Percentiles rank a stretch among this genome's conserved stretches.
phyloP scores from a whole-genome alignment of 2,329 filamentous ascomycete genomes.

The Penicillium vulpinum region DNA sequence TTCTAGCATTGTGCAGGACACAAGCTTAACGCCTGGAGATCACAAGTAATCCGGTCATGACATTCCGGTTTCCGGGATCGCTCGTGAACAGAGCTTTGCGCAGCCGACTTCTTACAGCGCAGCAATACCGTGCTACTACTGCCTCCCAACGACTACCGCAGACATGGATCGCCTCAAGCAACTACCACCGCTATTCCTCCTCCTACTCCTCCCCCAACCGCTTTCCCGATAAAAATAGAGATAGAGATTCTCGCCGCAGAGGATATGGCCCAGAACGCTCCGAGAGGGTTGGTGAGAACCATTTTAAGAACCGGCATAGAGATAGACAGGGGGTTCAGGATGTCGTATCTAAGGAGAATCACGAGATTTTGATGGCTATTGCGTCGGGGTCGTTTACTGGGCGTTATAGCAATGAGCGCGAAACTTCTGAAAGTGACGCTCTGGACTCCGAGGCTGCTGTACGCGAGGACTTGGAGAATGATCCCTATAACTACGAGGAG shows the following conservation, averaged over 20 bases:
- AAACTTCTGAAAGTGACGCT: conserved; percentile 2
- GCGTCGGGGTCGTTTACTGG: not conserved
- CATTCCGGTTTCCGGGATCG: conserved; percentile 16
- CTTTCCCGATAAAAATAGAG: not conserved
- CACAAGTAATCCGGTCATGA: conserved; percentile 14
- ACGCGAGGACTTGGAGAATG: not conserved
- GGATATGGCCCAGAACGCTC: not conserved
- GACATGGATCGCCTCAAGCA: not conserved
- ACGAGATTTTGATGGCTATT: conserved; percentile 9
- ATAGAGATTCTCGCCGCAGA: not conserved
- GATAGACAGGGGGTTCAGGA: not conserved
- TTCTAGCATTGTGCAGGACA: conserved; percentile 1
- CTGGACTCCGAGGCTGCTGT: not conserved
- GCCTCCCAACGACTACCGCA: not conserved
- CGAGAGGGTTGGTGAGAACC: not conserved
- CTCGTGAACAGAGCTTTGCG: conserved; percentile 24
- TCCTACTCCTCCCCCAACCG: not conserved
- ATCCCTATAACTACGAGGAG: not conserved
- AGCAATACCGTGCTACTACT: conserved; percentile 7
- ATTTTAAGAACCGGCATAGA: not conserved
- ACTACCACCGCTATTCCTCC: not conserved
- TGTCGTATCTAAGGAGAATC: not conserved
- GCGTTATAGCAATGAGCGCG: not conserved
- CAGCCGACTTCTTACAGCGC: conserved; percentile 16
- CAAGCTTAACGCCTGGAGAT: not conserved